Base-by-base conservation (phyloP, 139 green algal genomes). In the Chlorella sp. region DNA sequence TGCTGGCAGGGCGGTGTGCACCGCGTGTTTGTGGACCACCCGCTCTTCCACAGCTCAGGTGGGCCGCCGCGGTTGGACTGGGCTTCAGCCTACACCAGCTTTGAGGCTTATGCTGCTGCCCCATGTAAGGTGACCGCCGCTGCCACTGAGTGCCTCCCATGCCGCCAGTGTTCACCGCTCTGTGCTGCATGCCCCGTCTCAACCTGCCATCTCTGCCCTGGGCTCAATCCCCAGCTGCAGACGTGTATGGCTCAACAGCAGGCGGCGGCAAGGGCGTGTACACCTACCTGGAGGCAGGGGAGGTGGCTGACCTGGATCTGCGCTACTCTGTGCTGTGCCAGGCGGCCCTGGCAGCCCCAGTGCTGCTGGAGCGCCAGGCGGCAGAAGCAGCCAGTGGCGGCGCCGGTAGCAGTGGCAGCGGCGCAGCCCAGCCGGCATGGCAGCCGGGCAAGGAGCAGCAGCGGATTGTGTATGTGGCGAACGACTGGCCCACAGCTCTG, bases 21-120 rank as follows among this genome's bases (percentile, higher is more conserved):
- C 43, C 88, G 91, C 20, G 92, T 97, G 24, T 97, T 98, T 90
- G 93, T 98, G 4, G 90, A 95, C 82, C 95, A 98, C 80, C 92
- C 92, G 0, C 43, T 95, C 1, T 96, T 92, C 72, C 32, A 36
- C 40, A 58, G 65, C 69, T n/a, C 19, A 83, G 76, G 76, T 70
- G 43, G 24, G 68, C 67, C 1, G 9, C 5, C 8, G 8, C 8
- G 11, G 2, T 3, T 75, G 30, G 38, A n/a, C n/a, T 67, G 58
- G 19, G 58, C 19, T 32, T 38, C 26, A 76, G n/a, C 69, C 14
- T 34, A n/a, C n/a, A n/a, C n/a, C n/a, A n/a, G n/a, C n/a, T n/a
- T n/a, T n/a, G n/a, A n/a, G n/a, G n/a, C n/a, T 60, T 20, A 2
- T 3, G 51, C 51, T 24, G 16, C 13, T 26, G 51, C 51, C 51